Conservation (phyloP, 1,284 basidiomycete genomes). For the Ganoderma meredithae region DNA sequence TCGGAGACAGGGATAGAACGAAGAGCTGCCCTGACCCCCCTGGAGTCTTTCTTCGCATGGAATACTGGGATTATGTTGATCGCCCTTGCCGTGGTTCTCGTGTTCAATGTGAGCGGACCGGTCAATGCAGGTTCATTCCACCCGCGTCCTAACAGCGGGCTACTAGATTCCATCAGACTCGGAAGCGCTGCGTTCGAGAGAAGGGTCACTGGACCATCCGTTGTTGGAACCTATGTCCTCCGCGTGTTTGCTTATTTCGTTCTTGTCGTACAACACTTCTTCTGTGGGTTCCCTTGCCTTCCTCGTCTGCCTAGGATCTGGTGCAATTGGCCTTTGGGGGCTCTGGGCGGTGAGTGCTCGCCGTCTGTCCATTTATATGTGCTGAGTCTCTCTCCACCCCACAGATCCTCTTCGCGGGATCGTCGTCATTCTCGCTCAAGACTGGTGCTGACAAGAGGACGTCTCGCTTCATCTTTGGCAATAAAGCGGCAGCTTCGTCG, state of each 20-base stretch:
- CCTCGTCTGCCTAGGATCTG: slow-evolving; percentile 56
- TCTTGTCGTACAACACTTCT: slow-evolving; percentile 70
- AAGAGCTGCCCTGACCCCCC: slow-evolving; percentile 59
- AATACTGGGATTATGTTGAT: slow-evolving; percentile 68
- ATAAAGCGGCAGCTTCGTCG: slow-evolving; percentile 72
- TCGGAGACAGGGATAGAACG: slow-evolving; percentile 50
- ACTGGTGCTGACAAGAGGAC: slow-evolving; percentile 85
- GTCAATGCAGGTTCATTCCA: slow-evolving; percentile 7
- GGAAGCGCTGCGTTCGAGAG: slow-evolving; percentile 10
- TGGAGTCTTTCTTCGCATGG: slow-evolving; percentile 70
- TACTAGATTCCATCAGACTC: slow-evolving; percentile 32
- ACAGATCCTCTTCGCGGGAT: slow-evolving; percentile 69
- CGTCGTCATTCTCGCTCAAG: slow-evolving; percentile 65
- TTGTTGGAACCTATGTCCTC: slow-evolving; percentile 64
- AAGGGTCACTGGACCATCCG: slow-evolving; percentile 55
- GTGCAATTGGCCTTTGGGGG: slow-evolving; percentile 67
- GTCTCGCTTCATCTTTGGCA: slow-evolving; percentile 79
- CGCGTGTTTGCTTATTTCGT: slow-evolving; percentile 60
- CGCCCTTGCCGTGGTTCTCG: slow-evolving; percentile 59
- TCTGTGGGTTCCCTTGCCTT: slow-evolving; percentile 64
- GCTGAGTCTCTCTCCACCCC: background rate
- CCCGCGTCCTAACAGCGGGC: slow-evolving; percentile 33
- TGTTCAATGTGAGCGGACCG: slow-evolving; percentile 59
- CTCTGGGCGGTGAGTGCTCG: slow-evolving; percentile 69
- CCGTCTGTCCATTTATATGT: background rate